Evolutionary conservation across 371 early-diverging fungal genomes (phyloP), one percentile per base, ranked within the genome.

Genomic region (Rhizopus arrhizus): DNA sequence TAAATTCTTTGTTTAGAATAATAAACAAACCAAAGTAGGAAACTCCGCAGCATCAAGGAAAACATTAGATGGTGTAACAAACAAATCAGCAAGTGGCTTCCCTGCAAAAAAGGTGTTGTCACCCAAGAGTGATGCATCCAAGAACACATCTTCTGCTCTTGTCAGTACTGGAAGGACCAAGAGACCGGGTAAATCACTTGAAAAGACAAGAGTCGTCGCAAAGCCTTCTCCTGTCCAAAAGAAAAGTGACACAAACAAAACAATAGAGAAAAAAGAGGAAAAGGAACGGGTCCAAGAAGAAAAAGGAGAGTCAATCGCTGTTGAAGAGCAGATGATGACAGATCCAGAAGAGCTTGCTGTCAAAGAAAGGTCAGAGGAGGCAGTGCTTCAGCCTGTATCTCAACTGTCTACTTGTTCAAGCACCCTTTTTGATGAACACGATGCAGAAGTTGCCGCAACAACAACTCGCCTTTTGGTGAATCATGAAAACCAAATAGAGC

Each of bases 381-480:
- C 22, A 22, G 22, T 22, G 3, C 47, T 8, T 47, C 48, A 62
- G 15, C 50, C 60, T 4, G 52, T 60, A 8, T 60, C 65, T 12
- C 61, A 65, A 12, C 42, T 46, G 3, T 66, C 66, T 16, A 62
- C 66, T 9, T 34, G 58, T 54, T 62, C 66, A 1, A 66, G 62
- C 38, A 55, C 58, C 41, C 40, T 48, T 36, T 36, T 54, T 28
- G 66, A 73, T 34, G 76, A 75, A 28, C 73, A 75, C 50, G 76
- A 75, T 65, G 76, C 76, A 15, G 76, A 75, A 61, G 76, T 75
- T 4, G 76, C 75, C 12, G 72, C 72, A 9, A 11, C 36, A 5
- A 50, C 68, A 10, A 65, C 47, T 36, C 46, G 41, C 9, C 8
- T 38, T 8, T 11, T 38, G 43, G 6, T 36, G 9, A 36, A 36